Percentiles rank a stretch among this genome's conserved stretches.
phyloP scores from a whole-genome alignment of 345 rosid species.

The Garcia nutans region DNA sequence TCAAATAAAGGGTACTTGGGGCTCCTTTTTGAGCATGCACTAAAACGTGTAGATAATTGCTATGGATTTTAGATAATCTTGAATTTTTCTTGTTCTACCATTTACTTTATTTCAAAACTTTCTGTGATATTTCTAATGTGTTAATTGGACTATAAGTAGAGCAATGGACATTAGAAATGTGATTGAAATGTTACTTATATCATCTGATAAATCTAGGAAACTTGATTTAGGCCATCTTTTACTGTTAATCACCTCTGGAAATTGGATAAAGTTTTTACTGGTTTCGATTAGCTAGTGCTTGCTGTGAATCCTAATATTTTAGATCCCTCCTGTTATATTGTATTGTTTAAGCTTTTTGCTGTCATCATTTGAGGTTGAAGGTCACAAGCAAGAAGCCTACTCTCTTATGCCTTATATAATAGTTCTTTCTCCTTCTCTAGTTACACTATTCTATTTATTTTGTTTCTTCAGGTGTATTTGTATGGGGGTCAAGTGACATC shows the following conservation, averaged over 20 bases:
- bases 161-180: background rate
- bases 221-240: background rate
- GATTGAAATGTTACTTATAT: background rate
- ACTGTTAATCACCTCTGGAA: background rate
- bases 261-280: background rate
- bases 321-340: background rate
- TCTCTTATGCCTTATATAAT: background rate
- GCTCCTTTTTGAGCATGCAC: background rate
- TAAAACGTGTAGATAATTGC: background rate
- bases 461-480: constrained; percentile 63
- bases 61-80: background rate
- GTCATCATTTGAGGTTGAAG: background rate
- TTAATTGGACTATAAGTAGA: background rate
- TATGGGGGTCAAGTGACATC: constrained; percentile 92
- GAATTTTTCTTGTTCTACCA: background rate
- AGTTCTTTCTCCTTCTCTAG: background rate
- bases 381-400: background rate
- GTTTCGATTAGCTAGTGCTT: background rate
- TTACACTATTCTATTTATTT: background rate
- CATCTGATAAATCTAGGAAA: background rate
- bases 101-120: background rate
- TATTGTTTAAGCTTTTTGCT: background rate
- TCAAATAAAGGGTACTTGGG: too few relatives aligned
- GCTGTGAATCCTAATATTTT: background rate
- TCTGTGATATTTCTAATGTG: background rate